Percentiles rank a stretch among this genome's conserved stretches.
Evolutionary conservation across 805 yeast species (phyloP).

Genomic region (Vanderwaltozyma tropicalis): DNA sequence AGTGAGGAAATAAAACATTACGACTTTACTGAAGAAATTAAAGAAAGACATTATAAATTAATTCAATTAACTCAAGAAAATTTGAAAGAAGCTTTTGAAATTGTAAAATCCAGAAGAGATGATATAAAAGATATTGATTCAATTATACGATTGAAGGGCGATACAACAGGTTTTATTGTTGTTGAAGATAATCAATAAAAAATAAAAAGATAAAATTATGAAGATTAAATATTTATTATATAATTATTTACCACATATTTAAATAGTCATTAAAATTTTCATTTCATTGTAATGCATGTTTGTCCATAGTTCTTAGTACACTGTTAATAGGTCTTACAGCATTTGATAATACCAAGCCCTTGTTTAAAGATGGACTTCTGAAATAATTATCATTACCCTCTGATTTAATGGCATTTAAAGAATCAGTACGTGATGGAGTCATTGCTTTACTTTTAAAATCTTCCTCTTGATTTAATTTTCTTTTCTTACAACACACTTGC

Average conservation of each 20-base stretch:
- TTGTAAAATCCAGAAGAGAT: background rate
- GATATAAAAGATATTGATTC: background rate
- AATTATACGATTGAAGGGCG: background rate
- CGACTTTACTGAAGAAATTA: background rate
- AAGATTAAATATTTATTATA: background rate
- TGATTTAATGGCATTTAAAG: background rate
- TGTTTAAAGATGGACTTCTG: no score
- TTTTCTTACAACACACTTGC: background rate
- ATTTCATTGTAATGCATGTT: background rate
- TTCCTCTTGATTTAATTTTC: background rate
- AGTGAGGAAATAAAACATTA: background rate
- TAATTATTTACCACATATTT: background rate
- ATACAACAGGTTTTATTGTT: background rate
- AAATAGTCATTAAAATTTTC: background rate
- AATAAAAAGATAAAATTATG: no score
- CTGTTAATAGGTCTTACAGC: background rate
- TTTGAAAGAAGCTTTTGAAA: background rate
- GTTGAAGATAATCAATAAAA: no score
- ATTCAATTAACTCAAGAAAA: background rate
- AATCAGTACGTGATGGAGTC: constrained; percentile 3
- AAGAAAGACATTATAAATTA: background rate
- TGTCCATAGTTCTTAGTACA: background rate
- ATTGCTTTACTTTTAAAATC: background rate
- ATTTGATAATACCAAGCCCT: no score
- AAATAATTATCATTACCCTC: background rate